Base-by-base conservation (phyloP, 108 stramenopile species). In the Aureococcus anophagefferens region DNA sequence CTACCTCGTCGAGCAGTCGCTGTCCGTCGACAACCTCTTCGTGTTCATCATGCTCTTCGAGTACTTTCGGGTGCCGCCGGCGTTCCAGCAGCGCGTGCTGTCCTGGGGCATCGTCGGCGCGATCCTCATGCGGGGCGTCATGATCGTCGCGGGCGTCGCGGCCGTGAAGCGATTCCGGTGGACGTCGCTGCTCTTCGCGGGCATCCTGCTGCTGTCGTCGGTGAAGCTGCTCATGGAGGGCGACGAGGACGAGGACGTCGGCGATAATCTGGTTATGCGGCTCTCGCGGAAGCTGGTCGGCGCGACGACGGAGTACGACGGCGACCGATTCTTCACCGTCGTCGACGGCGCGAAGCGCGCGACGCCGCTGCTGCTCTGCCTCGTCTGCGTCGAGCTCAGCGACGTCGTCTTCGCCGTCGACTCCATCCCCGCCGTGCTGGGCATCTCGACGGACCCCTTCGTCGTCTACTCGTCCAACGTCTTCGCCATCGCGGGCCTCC, bases 401-500 rank as follows among this genome's bases (percentile, higher is more conserved):
- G 96, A 97, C 81, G 87, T 97, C 63, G 91, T 96, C 16, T 97
- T 97, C 83, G 96, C 94, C 16, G 91, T 96, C 31, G 94, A 95
- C 66, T 93, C 90, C 70, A 93, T 97, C 68, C 96, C 96, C 18
- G 94, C 96, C 40, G 94, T 93, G 18, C 92, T 95, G 77, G 96
- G 94, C 44, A 92, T 96, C 0, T 92, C 91, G 25, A 84, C 86
- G 91, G 91, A 95, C 79, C 96, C 96, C 18, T 67, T 94, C 59
- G 80, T 97, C 7, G 92, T 97, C 16, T 95, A 94, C 75, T 86
- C 92, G 0, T 94, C 93, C 67, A 97, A 97, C 77, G 88, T 97
- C 76, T 97, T 97, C 80, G 96, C 96, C 33, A 97, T 97, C 67
- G 84, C 92, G 85, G 93, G 91, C 28, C 82, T 97, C 34, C 90